These are phyloP conservation scores for Carex myosuroides DNA, from an alignment of 176 grass and related monocot genomes.

Conservation along the genomic window DNA sequence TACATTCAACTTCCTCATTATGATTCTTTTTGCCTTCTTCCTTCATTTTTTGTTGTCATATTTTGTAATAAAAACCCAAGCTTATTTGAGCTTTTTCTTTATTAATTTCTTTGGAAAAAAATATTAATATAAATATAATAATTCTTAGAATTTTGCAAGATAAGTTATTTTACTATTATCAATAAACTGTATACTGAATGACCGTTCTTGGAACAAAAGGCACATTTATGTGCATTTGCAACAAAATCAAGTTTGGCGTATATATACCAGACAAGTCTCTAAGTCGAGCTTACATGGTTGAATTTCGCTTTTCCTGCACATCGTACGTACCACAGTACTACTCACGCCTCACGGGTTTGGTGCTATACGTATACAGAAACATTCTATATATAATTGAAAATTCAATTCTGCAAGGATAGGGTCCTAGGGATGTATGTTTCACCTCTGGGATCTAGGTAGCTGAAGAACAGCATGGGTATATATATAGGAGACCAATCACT, in stretches of 20 bases:
- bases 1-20: background rate
- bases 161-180: background rate
- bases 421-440: background rate
- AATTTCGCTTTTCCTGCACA: background rate
- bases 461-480: background rate
- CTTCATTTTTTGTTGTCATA: background rate
- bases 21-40: background rate
- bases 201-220: background rate
- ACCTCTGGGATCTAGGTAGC: background rate
- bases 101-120: background rate
- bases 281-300: background rate
- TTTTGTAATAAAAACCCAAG: background rate
- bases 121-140: background rate
- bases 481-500: background rate
- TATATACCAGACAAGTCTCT: background rate
- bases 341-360: constrained; percentile 10
- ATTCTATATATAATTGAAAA: background rate
- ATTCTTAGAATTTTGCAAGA: background rate
- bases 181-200: background rate
- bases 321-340: background rate
- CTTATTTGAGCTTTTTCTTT: background rate
- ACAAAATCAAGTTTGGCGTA: background rate
- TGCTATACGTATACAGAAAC: background rate
- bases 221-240: background rate
- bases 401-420: background rate